Base-by-base conservation (phyloP, 148 eudicot species). In the Agrostemma githago region DNA sequence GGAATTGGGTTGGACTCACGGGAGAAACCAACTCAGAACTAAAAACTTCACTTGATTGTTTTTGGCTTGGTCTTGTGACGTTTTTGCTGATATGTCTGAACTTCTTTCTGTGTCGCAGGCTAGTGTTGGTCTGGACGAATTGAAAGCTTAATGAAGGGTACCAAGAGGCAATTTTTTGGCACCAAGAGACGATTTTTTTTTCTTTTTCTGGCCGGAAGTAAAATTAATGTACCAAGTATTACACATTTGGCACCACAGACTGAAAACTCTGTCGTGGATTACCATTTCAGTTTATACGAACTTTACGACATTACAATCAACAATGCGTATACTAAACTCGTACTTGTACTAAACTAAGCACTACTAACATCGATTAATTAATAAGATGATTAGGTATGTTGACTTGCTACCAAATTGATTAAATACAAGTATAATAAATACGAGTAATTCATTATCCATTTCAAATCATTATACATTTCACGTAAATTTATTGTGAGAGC, bases 71-170 rank as follows among this genome's bases (percentile, higher is more conserved):
- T 51, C 15, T 48, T 51, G 15, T 11, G 56, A 51, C 16, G 4
- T 51, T 11, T 51, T 8, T 51, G 11, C 56, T 62, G 68, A 62
- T 65, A 60, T 60, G 44, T 17, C 2, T 68, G 46, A 26, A 42
- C 66, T 69, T 17, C 60, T 10, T 40, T 60, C 3, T 37, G 71
- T 74, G 62, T 14, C 84, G 80, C 92, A 88, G 89, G 86, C 89
- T 12, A 81, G 88, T 61, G 75, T 77, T 72, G 87, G 89, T 68
- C 75, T 89, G 89, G 90, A 86, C 75, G 70, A 72, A 40, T 67
- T 86, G 84, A 89, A 89, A 83, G 82, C 87, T 78, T 74, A 81
- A 57, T 86, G 62, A 69, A 40, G n/a, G 19, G 43, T 15, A 40
- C 17, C 17, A 26, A 26, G 34, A 26, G 34, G 1, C 34, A 1